phyloP scores from a whole-genome alignment of 108 stramenopile species.

The Cyclotella choctawhatcheeana region DNA sequence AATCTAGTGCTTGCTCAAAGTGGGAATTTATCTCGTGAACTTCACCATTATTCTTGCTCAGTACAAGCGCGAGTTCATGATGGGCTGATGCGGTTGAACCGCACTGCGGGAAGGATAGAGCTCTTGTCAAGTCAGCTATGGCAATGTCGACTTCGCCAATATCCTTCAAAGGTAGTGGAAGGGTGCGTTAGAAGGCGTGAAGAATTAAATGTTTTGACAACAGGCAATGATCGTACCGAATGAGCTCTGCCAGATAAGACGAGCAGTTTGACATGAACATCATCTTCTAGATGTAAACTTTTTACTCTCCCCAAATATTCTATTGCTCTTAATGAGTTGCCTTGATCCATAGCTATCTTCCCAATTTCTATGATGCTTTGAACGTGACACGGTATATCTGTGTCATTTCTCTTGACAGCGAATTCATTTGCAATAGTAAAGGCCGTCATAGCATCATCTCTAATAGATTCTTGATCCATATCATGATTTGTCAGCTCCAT shows the following conservation, averaged over 20 bases:
- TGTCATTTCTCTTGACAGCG: constrained; percentile 40
- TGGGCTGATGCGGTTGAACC: constrained; percentile 36
- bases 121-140: constrained; percentile 44
- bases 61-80: constrained; percentile 44
- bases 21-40: constrained; percentile 43
- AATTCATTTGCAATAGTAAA: constrained; percentile 52
- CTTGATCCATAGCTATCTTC: constrained; percentile 35
- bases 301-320: constrained; percentile 42
- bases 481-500: constrained; percentile 36
- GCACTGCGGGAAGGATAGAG: constrained; percentile 37
- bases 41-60: constrained; percentile 35
- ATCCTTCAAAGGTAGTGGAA: constrained; percentile 6
- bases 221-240: constrained; percentile 11
- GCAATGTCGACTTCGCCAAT: constrained; percentile 38
- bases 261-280: constrained; percentile 34
- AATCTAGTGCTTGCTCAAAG: constrained; percentile 47
- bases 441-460: constrained; percentile 26
- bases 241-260: constrained; percentile 35
- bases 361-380: constrained; percentile 49
- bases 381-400: constrained; percentile 35
- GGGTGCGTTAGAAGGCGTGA: too few species aligned
- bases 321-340: constrained; percentile 26
- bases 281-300: constrained; percentile 39
- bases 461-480: constrained; percentile 22
- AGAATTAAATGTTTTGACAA: not conserved